Percentiles rank a stretch among this genome's conserved stretches.
Conservation (phyloP, 1,139 yeast genomes). For the Pichia cactophila region DNA sequence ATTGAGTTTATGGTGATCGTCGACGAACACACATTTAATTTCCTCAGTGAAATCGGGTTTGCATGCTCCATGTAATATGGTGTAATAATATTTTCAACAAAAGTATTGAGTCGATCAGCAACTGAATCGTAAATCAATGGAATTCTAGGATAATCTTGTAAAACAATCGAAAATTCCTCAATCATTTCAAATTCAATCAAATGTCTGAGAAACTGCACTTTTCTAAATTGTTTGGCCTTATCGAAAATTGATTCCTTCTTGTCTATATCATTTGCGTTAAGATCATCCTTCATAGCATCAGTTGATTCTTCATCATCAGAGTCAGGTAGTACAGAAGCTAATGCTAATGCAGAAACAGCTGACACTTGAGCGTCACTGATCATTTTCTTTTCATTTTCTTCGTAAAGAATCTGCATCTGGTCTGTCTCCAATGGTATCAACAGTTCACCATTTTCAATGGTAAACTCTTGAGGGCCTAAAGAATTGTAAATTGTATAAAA, state of each 20-base stretch:
- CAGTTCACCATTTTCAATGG: slow-evolving; percentile 30
- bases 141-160: slow-evolving; percentile 57
- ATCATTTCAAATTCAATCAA: slow-evolving; percentile 58
- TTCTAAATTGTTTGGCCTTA: slow-evolving; percentile 21
- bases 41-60: slow-evolving; percentile 5
- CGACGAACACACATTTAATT: neutral
- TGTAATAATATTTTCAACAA: slow-evolving; percentile 43
- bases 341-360: slow-evolving; percentile 59
- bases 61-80: slow-evolving; percentile 37
- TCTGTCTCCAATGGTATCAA: slow-evolving; percentile 23
- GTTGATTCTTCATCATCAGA: slow-evolving; percentile 38
- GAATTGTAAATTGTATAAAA: slow-evolving; percentile 56
- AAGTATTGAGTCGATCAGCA: slow-evolving; percentile 40
- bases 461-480: slow-evolving; percentile 33
- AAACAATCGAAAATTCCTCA: slow-evolving; percentile 54
- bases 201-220: slow-evolving; percentile 41
- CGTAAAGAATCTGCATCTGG: slow-evolving; percentile 37
- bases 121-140: slow-evolving; percentile 49
- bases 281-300: neutral
- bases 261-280: slow-evolving; percentile 13
- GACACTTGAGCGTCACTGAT: slow-evolving; percentile 59
- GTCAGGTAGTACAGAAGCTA: slow-evolving; percentile 73
- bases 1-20: slow-evolving; percentile 15
- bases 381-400: slow-evolving; percentile 41
- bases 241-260: slow-evolving; percentile 13